Evolutionary conservation across 106 monocot genomes (phyloP), one percentile per base, ranked within the genome.

Genomic region (Dendrobium officinale): DNA sequence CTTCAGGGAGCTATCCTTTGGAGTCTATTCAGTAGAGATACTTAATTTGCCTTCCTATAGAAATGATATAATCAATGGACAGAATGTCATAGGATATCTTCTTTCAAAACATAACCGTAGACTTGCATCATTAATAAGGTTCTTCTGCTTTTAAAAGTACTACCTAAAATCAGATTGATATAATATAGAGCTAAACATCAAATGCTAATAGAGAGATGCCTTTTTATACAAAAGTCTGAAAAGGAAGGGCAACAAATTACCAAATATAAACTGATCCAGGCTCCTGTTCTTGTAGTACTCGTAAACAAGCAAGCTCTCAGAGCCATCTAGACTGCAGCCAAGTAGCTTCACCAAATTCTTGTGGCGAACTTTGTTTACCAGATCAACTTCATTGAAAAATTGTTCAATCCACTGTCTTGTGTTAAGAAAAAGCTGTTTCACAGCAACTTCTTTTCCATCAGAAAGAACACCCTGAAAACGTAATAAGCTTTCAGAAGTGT

Each of bases 321-420:
- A 79, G 33, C 91, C 91, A 85, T 89, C 87, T 51, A 91, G 31
- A 78, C 91, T 89, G 56, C 88, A 91, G n/a, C 91, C 91, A 49
- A 91, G 78, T 45, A 91, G 80, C 79, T 84, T 91, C 17, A 89
- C 91, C 73, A 91, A 77, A 87, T 91, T 85, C 81, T 86, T 91
- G 78, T 91, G 91, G 31, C 91, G 86, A 43, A 91, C 87, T 81
- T 75, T 84, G 72, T 87, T 86, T 77, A 91, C 85, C 81, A 91
- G 77, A 82, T 88, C 64, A 56, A 91, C 85, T 87, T 91, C 91
- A 78, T 91, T 91, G 78, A 89, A 85, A 19, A 91, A 91, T 75
- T 89, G 91, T 78, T 87, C 86, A 58, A 81, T 55, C 91, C 91
- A 91, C 83, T 91, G 83, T 68, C 86, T 86, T 70, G 91, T 88